These are phyloP conservation scores for Pueraria montana DNA, from an alignment of 306 rosid genomes.

Conservation along the genomic window DNA sequence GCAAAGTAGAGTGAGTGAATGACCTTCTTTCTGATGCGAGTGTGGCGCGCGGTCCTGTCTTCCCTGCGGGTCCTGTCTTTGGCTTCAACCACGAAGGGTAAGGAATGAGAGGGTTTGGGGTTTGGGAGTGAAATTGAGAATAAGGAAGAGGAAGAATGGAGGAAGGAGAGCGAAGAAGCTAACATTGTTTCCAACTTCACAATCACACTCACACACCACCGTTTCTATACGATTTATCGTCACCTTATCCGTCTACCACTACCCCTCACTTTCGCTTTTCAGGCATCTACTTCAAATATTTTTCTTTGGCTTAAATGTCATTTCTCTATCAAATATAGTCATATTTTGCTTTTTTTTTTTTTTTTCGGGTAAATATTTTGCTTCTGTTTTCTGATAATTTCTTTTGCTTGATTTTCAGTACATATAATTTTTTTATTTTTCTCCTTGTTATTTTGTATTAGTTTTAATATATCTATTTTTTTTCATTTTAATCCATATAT, in stretches of 20 bases:
- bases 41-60: constrained; percentile 79
- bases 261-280: not conserved
- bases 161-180: constrained; percentile 56
- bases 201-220: not conserved
- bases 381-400: no score
- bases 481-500: no score
- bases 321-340: no score
- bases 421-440: no score
- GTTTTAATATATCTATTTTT: no score
- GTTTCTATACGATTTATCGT: not conserved
- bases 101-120: constrained; percentile 27
- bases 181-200: constrained; percentile 45
- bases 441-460: no score
- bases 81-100: constrained; percentile 64
- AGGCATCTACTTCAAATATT: not conserved
- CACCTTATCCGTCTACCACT: constrained; percentile 51
- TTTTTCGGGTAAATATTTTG: not conserved
- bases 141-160: constrained; percentile 50
- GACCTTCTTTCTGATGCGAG: constrained; percentile 62
- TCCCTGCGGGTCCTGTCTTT: constrained; percentile 62
- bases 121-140: constrained; percentile 36
- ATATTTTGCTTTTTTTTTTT: not conserved
- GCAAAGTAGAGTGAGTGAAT: not conserved
- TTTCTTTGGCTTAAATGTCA: no score
- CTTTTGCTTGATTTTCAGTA: no score